Evolutionary conservation across 495 filamentous ascomycete genomes (phyloP).

Genomic region (Penicillium taxi): DNA sequence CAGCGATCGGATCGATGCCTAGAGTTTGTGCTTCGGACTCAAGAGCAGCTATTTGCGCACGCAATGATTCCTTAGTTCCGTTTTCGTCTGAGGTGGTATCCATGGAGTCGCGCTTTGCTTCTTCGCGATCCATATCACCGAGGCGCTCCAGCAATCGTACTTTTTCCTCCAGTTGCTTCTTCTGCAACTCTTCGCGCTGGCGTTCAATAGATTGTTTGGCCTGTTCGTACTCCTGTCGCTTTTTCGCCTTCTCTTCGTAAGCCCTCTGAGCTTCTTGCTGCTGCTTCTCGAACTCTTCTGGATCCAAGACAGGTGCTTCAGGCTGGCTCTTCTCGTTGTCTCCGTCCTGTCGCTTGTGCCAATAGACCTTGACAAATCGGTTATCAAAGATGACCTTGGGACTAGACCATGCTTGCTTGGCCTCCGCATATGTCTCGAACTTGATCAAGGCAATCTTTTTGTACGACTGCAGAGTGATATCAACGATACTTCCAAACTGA

Average conservation of each 20-base stretch:
- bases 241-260: conserved; percentile 68
- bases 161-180: conserved; percentile 69
- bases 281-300: conserved; percentile 66
- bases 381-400: conserved; percentile 97
- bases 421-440: conserved; percentile 62
- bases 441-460: conserved; percentile 77
- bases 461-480: conserved; percentile 66
- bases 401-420: conserved; percentile 76
- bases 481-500: conserved; percentile 69
- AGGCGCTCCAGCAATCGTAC: conserved; percentile 58
- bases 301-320: conserved; percentile 50
- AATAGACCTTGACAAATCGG: conserved; percentile 95
- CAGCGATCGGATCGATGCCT: conserved; percentile 56
- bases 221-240: conserved; percentile 65
- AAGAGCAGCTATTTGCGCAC: conserved; percentile 71
- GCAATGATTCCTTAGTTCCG: conserved; percentile 54
- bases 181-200: conserved; percentile 65
- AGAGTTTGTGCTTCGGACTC: conserved; percentile 78
- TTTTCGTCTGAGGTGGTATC: conserved; percentile 38
- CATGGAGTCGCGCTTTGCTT: conserved; percentile 9
- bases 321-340: conserved; percentile 27
- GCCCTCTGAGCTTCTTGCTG: conserved; percentile 73
- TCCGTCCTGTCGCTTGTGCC: conserved; percentile 61
- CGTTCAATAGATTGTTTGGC: conserved; percentile 65
- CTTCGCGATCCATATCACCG: conserved; percentile 29